Conservation (phyloP, 2,329 filamentous ascomycete species). For the Claviceps fusiformis region DNA sequence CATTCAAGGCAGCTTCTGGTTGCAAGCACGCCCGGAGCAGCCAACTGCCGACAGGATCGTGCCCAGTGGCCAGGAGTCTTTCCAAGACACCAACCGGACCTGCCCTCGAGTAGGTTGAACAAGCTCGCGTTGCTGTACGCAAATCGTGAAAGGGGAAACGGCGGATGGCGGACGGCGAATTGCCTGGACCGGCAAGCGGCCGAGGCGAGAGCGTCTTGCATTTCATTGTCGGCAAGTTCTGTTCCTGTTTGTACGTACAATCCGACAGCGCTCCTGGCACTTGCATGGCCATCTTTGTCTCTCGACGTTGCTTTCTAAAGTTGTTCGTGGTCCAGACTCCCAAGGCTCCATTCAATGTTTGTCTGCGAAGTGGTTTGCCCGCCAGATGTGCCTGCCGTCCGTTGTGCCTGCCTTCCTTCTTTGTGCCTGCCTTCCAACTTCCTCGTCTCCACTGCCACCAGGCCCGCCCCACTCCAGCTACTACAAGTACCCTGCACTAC, state of each 20-base stretch:
- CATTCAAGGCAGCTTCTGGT: not conserved
- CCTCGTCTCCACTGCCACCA: not conserved
- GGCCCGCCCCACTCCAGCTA: not conserved
- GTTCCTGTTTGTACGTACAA: not conserved
- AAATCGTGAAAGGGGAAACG: not conserved
- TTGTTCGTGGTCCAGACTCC: not conserved
- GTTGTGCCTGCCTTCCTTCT: no score
- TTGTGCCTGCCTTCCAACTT: no score
- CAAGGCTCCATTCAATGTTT: not conserved
- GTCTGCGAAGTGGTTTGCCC: not conserved
- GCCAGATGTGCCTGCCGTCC: not conserved
- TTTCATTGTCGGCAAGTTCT: not conserved
- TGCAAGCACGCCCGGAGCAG: no score
- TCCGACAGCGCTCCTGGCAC: no score
- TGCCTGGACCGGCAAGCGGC: not conserved
- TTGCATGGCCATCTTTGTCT: no score
- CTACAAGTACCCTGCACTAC: not conserved
- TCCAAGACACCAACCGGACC: no score
- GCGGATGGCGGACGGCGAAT: not conserved
- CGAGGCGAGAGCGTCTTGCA: not conserved
- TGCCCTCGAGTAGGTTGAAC: no score
- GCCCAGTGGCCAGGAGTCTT: not conserved
- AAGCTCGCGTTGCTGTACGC: not conserved
- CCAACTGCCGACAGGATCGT: not conserved
- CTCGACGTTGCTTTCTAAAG: not conserved